phyloP scores from a whole-genome alignment of 148 eudicot species.

The Vaccinium vitisidaea region DNA sequence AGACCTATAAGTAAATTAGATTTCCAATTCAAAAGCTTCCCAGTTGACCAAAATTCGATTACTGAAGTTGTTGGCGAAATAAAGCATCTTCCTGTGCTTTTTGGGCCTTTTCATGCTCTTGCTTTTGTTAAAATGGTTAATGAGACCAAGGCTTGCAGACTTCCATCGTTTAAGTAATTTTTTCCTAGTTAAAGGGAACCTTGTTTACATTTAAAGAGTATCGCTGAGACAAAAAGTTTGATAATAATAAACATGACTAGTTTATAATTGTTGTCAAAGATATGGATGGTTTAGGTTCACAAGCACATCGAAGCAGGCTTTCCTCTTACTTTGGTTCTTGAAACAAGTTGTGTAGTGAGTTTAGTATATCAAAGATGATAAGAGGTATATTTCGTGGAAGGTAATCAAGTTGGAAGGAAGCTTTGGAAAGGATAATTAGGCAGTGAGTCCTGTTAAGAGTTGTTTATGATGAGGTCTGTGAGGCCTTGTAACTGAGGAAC shows the following conservation, averaged over 20 bases:
- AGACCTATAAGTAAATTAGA: background rate
- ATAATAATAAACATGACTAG: too few species aligned
- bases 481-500: background rate
- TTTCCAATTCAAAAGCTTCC: background rate
- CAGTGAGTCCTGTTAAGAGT: background rate
- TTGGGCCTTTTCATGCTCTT: background rate
- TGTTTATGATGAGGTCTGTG: background rate
- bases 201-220: background rate
- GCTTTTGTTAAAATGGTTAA: background rate
- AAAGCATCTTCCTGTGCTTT: background rate
- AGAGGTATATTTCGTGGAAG: background rate
- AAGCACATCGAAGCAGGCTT: background rate
- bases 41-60: background rate
- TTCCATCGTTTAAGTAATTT: background rate
- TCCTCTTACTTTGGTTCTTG: background rate
- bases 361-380: background rate
- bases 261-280: background rate
- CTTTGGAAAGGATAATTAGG: background rate
- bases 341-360: too few species aligned
- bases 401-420: background rate
- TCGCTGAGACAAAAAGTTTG: background rate
- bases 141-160: background rate
- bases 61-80: constrained; percentile 6
- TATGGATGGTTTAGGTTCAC: background rate
- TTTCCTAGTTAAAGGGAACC: background rate